Evolutionary conservation across 805 yeast genomes (phyloP).

Genomic region (Wickerhamiella alocasiicola): DNA sequence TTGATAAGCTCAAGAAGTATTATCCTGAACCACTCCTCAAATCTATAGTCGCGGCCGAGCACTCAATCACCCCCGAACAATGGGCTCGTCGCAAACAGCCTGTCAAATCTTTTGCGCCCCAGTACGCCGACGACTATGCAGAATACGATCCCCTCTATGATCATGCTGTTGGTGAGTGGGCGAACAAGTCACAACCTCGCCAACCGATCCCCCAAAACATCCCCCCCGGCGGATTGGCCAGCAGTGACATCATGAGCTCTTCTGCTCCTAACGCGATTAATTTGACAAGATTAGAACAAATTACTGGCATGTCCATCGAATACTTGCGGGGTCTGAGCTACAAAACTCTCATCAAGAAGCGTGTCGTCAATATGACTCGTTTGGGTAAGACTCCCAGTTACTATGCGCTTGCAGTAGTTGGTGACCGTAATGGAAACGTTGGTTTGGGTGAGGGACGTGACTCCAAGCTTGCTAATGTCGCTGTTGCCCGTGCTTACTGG

Average conservation of each 20-base stretch:
- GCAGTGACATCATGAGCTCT: constrained; percentile 26
- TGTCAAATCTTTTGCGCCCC: constrained; percentile 51
- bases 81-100: constrained; percentile 35
- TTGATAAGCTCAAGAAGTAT: constrained; percentile 52
- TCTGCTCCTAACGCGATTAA: constrained; percentile 24
- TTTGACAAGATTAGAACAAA: constrained; percentile 24
- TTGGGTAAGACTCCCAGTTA: constrained; percentile 38
- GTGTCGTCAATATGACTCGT: constrained; percentile 82
- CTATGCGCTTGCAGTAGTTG: constrained; percentile 79
- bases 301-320: constrained; percentile 24
- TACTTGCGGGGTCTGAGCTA: constrained; percentile 21
- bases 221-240: constrained; percentile 34
- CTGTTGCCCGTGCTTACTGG: constrained; percentile 80
- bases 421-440: constrained; percentile 85
- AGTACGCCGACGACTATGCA: constrained; percentile 57
- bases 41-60: constrained; percentile 71
- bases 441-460: constrained; percentile 95
- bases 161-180: constrained; percentile 36
- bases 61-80: constrained; percentile 53
- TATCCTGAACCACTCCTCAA: constrained; percentile 74
- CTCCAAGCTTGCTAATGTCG: constrained; percentile 58
- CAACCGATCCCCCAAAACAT: constrained; percentile 45
- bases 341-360: constrained; percentile 34
- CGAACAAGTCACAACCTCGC: constrained; percentile 39
- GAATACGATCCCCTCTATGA: constrained; percentile 69